Percentiles rank a stretch among this genome's conserved stretches.
Evolutionary conservation across 257 asterid species (phyloP).

Genomic region (Fraxinus cuspidata): DNA sequence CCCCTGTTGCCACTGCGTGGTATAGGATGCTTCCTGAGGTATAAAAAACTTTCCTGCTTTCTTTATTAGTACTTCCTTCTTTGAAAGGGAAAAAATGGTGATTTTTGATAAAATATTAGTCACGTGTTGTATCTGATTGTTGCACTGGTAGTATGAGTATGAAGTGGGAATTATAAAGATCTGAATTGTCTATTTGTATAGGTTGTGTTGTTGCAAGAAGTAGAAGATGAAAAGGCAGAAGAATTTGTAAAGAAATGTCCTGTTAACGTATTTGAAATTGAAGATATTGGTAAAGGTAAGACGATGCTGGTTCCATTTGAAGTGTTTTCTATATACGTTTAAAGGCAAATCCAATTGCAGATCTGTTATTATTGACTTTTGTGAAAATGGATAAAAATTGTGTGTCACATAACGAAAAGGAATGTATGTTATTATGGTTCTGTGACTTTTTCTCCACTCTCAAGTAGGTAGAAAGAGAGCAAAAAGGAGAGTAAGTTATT

Average conservation of each 20-base stretch:
- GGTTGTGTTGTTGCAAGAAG: conserved; percentile 75
- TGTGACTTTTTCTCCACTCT: conserved; percentile 4
- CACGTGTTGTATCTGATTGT: neutral
- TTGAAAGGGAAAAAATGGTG: neutral
- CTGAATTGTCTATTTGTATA: conserved; percentile 21
- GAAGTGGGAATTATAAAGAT: neutral
- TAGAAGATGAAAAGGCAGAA: conserved; percentile 73
- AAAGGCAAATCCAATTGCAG: conserved; percentile 18
- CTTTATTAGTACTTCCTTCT: neutral
- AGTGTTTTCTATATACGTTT: neutral
- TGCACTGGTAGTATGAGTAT: neutral
- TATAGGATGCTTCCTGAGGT: conserved; percentile 99
- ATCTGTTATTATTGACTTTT: neutral
- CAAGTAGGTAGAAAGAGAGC: conserved; percentile 63
- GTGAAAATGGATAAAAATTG: neutral
- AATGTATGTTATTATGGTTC: conserved; percentile 15
- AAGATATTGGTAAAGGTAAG: conserved; percentile 78
- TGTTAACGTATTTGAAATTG: conserved; percentile 82
- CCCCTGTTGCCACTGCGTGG: conserved; percentile 99
- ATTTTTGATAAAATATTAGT: neutral
- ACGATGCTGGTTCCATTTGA: neutral
- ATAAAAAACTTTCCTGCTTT: conserved; percentile 12
- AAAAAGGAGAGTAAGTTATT: neutral
- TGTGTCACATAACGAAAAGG: neutral
- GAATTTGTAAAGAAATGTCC: conserved; percentile 87